Evolutionary conservation across 768 basidiomycete species (phyloP).

Genomic region (Russula olivacea): DNA sequence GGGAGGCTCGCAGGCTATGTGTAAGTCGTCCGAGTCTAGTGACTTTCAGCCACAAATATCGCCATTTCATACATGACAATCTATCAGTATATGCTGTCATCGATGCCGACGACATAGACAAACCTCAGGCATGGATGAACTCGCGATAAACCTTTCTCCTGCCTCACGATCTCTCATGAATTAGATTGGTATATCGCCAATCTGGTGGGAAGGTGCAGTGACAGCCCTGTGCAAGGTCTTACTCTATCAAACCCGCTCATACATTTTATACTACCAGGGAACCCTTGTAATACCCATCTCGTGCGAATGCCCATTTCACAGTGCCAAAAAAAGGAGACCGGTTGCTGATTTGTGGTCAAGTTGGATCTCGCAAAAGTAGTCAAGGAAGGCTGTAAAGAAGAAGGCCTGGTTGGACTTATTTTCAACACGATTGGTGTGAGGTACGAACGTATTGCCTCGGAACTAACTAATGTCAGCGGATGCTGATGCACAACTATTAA

Average conservation of each 20-base stretch:
- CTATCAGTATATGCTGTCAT: slow-evolving; percentile 67
- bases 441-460: slow-evolving; percentile 32
- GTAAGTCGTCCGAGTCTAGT: slow-evolving; percentile 46
- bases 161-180: slow-evolving; percentile 10
- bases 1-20: slow-evolving; percentile 83
- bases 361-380: slow-evolving; percentile 74
- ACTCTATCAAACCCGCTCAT: background rate
- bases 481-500: background rate
- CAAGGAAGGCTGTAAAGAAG: slow-evolving; percentile 76
- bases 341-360: slow-evolving; percentile 33
- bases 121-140: slow-evolving; percentile 58
- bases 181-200: slow-evolving; percentile 80
- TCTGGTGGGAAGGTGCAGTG: slow-evolving; percentile 86
- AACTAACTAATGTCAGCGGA: background rate
- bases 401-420: slow-evolving; percentile 73
- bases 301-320: slow-evolving; percentile 36
- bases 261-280: slow-evolving; percentile 41
- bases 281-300: slow-evolving; percentile 81
- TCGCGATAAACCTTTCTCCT: background rate
- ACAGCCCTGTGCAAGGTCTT: background rate
- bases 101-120: slow-evolving; percentile 74
- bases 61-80: background rate
- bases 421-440: slow-evolving; percentile 86
- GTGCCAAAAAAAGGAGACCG: background rate
- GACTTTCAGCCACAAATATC: background rate